Evolutionary conservation across 371 early-diverging fungal species (phyloP), one percentile per base, ranked within the genome.

Genomic region (Phascolomyces articulosus): DNA sequence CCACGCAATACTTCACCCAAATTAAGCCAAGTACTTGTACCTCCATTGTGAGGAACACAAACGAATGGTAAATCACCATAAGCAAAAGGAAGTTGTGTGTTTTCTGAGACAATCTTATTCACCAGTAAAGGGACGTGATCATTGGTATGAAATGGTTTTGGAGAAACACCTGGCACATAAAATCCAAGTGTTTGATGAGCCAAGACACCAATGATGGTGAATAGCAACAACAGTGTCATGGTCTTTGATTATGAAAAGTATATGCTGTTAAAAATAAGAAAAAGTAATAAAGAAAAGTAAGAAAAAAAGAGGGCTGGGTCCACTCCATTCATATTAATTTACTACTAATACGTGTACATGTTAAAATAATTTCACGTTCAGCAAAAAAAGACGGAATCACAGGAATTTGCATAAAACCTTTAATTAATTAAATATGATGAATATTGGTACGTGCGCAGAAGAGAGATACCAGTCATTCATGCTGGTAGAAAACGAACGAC

Each of bases 1-100:
- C 95, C 95, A 38, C 91, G 86, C 41, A 95, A 77, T 11, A 93
- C 89, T 58, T 87, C 84, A 48, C 95, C 95, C 40, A 95, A 80
- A 68, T 87, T 88, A 55, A 91, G 81, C 77, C 87, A 80, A 20
- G 83, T 79, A 54, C 78, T 77, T 41, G 76, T 70, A 3, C 47
- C 54, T 27, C 68, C 79, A 34, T 78, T 74, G 48, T 73, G 67
- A n/a, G 88, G 84, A 28, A 71, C 76, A 72, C 93, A 92, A 40
- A 90, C 90, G 73, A 94, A 93, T 18, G 83, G 82, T 31, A 89
- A 70, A 70, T 85, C 83, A 29, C 75, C 78, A 67, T 87, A 91
- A 57, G 93, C 93, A 66, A 87, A 93, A 28, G 94, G 91, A 11
- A 93, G 69, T 3, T 81, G 82, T 0, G 84, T 84, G 60, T 81